These are phyloP conservation scores for Sphaerulina musiva DNA, from an alignment of 2,329 filamentous ascomycete genomes.

Conservation along the genomic window DNA sequence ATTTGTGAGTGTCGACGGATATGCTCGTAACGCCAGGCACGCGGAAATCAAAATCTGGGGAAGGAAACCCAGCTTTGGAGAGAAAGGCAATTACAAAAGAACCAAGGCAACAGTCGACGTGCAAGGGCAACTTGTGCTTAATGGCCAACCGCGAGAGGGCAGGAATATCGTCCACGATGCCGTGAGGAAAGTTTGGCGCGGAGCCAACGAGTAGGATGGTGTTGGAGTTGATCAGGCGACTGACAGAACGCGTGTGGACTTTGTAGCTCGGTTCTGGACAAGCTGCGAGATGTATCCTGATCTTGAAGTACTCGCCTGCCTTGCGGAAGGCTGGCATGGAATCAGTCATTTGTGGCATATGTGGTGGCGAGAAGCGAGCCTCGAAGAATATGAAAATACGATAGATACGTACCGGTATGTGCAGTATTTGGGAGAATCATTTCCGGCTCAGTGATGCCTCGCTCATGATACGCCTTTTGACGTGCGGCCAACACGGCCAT, in stretches of 20 bases:
- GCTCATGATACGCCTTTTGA: conserved; percentile 79
- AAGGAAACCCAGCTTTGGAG: conserved; percentile 85
- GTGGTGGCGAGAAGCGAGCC: too few species aligned
- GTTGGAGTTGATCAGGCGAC: conserved; percentile 85
- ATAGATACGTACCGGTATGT: conserved; percentile 52
- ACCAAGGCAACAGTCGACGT: conserved; percentile 95
- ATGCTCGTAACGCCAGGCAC: conserved; percentile 92
- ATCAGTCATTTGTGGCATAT: too few species aligned
- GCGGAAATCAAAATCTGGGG: conserved; percentile 84
- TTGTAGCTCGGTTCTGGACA: conserved; percentile 82
- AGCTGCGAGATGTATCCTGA: conserved; percentile 82
- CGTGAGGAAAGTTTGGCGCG: conserved; percentile 95
- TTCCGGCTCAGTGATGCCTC: conserved; percentile 84
- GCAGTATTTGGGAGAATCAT: conserved; percentile 96
- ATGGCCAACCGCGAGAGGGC: conserved; percentile 75
- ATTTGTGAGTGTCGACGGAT: conserved; percentile 96
- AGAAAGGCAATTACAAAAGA: conserved; percentile 93
- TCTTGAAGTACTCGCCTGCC: conserved; percentile 90
- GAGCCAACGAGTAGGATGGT: conserved; percentile 89
- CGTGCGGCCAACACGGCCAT: conserved; percentile 90
- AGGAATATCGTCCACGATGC: conserved; percentile 92
- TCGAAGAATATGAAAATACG: too few species aligned
- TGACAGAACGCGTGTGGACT: conserved; percentile 70
- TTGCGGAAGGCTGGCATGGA: conserved; percentile 69
- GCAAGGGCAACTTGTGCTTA: conserved; percentile 73